Conservation (phyloP, 495 filamentous ascomycete genomes). For the Penicillium antarcticum region DNA sequence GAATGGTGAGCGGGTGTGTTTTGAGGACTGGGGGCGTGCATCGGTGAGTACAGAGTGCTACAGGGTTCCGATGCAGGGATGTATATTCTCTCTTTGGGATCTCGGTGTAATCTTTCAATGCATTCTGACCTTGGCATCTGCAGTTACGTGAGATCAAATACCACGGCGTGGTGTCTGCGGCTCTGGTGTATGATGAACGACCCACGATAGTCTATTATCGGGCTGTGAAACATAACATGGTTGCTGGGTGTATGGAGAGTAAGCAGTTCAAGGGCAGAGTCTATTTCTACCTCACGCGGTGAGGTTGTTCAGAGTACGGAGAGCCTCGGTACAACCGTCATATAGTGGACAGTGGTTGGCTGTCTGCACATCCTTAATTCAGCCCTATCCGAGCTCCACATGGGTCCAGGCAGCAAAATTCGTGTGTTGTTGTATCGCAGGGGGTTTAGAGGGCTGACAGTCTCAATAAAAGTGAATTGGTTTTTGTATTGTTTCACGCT, state of each 20-base stretch:
- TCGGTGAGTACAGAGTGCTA: constrained; percentile 5
- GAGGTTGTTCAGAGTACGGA: background rate
- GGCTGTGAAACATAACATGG: constrained; percentile 17
- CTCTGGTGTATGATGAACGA: constrained; percentile 28
- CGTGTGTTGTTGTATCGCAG: background rate
- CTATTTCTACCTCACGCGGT: constrained; percentile 15
- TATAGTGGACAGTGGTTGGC: background rate
- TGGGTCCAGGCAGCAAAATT: constrained; percentile 5
- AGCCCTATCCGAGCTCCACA: constrained; percentile 7
- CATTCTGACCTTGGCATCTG: background rate
- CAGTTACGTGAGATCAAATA: constrained; percentile 26
- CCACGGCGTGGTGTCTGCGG: constrained; percentile 21
- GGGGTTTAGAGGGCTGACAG: too few species aligned
- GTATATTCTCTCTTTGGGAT: too few species aligned
- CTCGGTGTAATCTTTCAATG: too few species aligned
- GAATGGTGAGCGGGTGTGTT: constrained; percentile 15
- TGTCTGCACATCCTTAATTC: constrained; percentile 1
- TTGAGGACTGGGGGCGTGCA: constrained; percentile 20
- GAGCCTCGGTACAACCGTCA: background rate
- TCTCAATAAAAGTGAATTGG: too few species aligned
- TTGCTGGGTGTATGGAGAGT: constrained; percentile 26
- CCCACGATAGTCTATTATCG: constrained; percentile 31
- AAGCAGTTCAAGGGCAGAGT: constrained; percentile 7
- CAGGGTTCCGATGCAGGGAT: too few species aligned
- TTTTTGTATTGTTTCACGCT: too few species aligned